phyloP scores from a whole-genome alignment of 2,329 filamentous ascomycete species.

The Orbilia quercus region DNA sequence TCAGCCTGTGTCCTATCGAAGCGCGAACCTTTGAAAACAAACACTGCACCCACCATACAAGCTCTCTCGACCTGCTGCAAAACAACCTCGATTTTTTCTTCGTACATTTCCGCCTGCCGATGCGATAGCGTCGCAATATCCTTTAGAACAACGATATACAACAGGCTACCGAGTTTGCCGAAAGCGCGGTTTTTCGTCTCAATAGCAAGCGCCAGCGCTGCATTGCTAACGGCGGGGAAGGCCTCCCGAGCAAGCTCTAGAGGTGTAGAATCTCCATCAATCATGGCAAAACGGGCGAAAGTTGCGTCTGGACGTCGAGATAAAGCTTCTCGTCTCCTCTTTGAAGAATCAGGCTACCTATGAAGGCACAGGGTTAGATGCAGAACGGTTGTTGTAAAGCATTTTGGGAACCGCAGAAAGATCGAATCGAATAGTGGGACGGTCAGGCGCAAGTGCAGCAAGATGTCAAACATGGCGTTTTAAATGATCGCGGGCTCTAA shows the following conservation, averaged over 20 bases:
- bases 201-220: slow-evolving; percentile 19
- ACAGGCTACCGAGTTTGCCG: slow-evolving; percentile 33
- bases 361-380: neutral
- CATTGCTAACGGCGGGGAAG: slow-evolving; percentile 30
- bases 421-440: too few species aligned
- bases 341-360: neutral
- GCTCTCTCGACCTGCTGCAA: slow-evolving; percentile 33
- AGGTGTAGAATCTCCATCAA: slow-evolving; percentile 1
- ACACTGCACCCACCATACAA: slow-evolving; percentile 28
- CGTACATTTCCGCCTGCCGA: slow-evolving; percentile 20
- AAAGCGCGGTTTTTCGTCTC: slow-evolving; percentile 32
- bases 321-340: too few species aligned
- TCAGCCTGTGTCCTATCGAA: neutral
- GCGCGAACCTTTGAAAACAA: neutral
- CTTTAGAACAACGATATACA: slow-evolving; percentile 17
- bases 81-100: slow-evolving; percentile 28
- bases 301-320: neutral
- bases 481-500: too few species aligned
- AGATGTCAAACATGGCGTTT: too few species aligned
- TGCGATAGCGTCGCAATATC: slow-evolving; percentile 38
- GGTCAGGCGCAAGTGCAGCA: too few species aligned
- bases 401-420: too few species aligned
- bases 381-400: neutral
- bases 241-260: slow-evolving; percentile 43
- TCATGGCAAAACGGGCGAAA: slow-evolving; percentile 10